Percentiles rank a stretch among this genome's conserved stretches.
Conservation (phyloP, 2,329 filamentous ascomycete species). For the Dactylonectria estremocensis region DNA sequence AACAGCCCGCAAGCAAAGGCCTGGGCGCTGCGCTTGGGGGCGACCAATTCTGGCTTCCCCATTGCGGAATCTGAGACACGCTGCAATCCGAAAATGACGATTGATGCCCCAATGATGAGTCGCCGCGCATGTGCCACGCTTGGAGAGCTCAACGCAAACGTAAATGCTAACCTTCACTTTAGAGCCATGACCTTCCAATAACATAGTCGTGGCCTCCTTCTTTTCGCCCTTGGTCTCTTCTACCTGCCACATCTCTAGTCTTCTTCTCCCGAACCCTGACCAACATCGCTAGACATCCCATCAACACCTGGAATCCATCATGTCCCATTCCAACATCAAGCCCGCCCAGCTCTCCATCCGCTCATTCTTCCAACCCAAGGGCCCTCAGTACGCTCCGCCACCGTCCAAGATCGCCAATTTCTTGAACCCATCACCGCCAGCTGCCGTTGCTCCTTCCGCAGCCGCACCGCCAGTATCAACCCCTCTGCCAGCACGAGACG, state of each 20-base stretch:
- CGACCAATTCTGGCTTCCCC: neutral
- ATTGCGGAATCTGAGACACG: conserved; percentile 26
- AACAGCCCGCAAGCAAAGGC: neutral
- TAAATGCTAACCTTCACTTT: conserved; percentile 16
- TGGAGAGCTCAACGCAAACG: conserved; percentile 17
- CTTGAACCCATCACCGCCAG: conserved; percentile 37
- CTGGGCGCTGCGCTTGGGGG: neutral
- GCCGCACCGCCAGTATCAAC: conserved; percentile 35
- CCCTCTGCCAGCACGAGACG: conserved; percentile 40
- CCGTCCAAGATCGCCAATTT: conserved; percentile 45
- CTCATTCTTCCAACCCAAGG: conserved; percentile 72
- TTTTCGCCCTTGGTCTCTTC: neutral
- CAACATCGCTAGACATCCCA: neutral
- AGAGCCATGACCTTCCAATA: conserved; percentile 16
- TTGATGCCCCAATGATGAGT: conserved; percentile 8
- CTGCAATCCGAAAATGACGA: conserved; percentile 8
- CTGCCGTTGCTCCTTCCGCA: conserved; percentile 10
- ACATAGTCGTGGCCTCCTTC: neutral
- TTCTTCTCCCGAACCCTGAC: neutral
- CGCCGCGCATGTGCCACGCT: neutral
- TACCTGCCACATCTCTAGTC: neutral
- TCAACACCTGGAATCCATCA: conserved; percentile 38
- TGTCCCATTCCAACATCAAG: conserved; percentile 59
- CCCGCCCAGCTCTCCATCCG: conserved; percentile 70
- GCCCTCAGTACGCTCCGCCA: conserved; percentile 56